Evolutionary conservation across 1,139 yeast species (phyloP), one percentile per base, ranked within the genome.

Genomic region (Saccharomyces pastorianus): DNA sequence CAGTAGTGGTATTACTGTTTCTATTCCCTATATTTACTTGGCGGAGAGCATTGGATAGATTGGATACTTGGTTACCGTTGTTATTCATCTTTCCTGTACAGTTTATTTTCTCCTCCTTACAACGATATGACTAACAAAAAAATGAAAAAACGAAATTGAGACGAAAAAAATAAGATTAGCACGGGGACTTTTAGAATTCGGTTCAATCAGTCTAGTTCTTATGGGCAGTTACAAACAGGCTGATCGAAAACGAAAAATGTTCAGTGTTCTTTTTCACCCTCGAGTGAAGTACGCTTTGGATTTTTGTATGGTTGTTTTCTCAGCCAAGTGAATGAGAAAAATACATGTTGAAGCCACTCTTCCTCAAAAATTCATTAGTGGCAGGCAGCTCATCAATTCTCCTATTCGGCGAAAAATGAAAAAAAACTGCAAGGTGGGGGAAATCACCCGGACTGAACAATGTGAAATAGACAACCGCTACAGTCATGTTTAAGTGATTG

Each of bases 21-120:
- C 51, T 47, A 44, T 48, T 50, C 1, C 64, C 61, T 46, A 66
- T 50, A 52, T 63, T 62, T 31, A 67, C 69, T 51, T 65, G 69
- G 47, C 67, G 68, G 23, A 67, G 59, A 9, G 70, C 70, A 52
- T 64, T 66, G 9, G 70, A 67, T 25, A 67, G 55, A 51, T 66
- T 63, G 2, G 70, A 67, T 6, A 67, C 60, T n/a, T 58, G 51
- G 42, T 51, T 54, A 17, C 44, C 44, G 44, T 38, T 38, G 44
- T 17, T 38, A 38, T 38, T 38, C 44, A 38, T 38, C 44, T 1
- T 38, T 38, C 13, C 1, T 20, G n/a, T 38, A 38, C n/a, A 17
- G 6, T 8, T 8, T 38, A 8, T 20, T 38, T 38, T 4, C 25
- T 1, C 23, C 23, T 20, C 13, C 44, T 38, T 20, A 9, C 7